phyloP scores from a whole-genome alignment of 306 rosid species.

The Dryas octopetala region DNA sequence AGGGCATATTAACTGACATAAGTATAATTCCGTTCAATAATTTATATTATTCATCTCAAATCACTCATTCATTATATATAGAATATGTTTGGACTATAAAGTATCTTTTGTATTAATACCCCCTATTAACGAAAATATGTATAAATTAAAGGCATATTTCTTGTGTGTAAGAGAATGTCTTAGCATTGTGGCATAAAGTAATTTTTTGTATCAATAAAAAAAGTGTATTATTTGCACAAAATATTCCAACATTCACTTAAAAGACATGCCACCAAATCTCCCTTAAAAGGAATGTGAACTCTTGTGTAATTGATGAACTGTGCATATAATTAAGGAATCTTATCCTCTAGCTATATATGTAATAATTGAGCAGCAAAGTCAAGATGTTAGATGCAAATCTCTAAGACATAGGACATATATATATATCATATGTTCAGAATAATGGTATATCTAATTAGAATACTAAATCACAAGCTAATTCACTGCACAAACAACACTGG shows the following conservation, averaged over 20 bases:
- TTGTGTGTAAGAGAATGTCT: slow-evolving; percentile 33
- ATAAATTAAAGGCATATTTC: slow-evolving; percentile 10
- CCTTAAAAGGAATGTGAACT: slow-evolving; percentile 17
- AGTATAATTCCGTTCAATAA: not conserved
- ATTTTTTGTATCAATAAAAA: not conserved
- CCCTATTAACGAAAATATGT: not conserved
- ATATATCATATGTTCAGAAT: too few species aligned
- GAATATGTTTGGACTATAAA: slow-evolving; percentile 25
- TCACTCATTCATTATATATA: slow-evolving; percentile 9
- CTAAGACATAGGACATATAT: slow-evolving; percentile 9
- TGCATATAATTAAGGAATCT: slow-evolving; percentile 42
- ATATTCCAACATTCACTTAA: slow-evolving; percentile 23
- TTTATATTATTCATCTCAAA: not conserved
- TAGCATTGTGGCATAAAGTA: slow-evolving; percentile 35
- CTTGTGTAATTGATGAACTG: slow-evolving; percentile 14
- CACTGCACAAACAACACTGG: slow-evolving; percentile 3
- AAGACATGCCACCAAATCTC: slow-evolving; percentile 22
- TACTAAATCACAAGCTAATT: slow-evolving; percentile 7
- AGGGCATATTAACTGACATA: not conserved
- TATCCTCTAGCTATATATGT: slow-evolving; percentile 18
- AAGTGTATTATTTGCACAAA: slow-evolving; percentile 29
- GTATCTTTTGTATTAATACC: slow-evolving; percentile 18
- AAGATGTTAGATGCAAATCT: slow-evolving; percentile 9
- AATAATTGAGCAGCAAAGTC: slow-evolving; percentile 33
- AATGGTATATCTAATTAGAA: too few species aligned